Evolutionary conservation across 1,139 yeast species (phyloP), one percentile per base, ranked within the genome.

Genomic region (Candida smagusa): DNA sequence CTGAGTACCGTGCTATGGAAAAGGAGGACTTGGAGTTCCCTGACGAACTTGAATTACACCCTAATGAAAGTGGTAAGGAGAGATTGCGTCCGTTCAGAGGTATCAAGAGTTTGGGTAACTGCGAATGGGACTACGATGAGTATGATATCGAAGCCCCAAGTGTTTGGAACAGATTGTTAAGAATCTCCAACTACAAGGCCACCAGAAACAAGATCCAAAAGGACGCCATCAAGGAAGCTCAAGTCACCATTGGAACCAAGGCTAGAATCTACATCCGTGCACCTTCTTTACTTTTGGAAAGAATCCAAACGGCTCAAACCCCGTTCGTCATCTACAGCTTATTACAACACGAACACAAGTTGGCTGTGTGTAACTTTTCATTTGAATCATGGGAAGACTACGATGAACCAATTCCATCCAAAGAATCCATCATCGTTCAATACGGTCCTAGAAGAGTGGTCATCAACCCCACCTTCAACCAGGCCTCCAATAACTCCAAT

Each of bases 21-120:
- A 76, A 76, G 44, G 97, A 89, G 36, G 97, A 92, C 56, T 73
- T 81, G 31, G 96, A 92, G 51, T 92, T 89, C 68, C 97, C 98
- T 0, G 99, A 94, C 63, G 98, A 94, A 63, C 65, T 90, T 39
- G 97, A 94, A 59, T 65, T 92, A 34, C 77, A 74, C 38, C 97
- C 97, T 23, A 56, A 63, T 4, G 89, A 77, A 48, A 74, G 84
- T 8, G 98, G 87, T 9, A 77, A 75, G 50, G 89, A 88, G 47
- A 75, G 87, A 44, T 69, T 92, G 42, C 63, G 71, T 26, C 76
- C 88, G 42, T 92, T 88, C 61, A 76, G 97, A 59, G 97, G 97
- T 41, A 76, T 90, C 45, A 87, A 87, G 59, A 85, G 86, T 32
- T 65, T 94, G 45, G 81, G 84, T 35, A 81, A 83, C 45, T 81